Evolutionary conservation across 2,329 filamentous ascomycete genomes (phyloP).

Genomic region (Tolypocladium ophioglossoides): DNA sequence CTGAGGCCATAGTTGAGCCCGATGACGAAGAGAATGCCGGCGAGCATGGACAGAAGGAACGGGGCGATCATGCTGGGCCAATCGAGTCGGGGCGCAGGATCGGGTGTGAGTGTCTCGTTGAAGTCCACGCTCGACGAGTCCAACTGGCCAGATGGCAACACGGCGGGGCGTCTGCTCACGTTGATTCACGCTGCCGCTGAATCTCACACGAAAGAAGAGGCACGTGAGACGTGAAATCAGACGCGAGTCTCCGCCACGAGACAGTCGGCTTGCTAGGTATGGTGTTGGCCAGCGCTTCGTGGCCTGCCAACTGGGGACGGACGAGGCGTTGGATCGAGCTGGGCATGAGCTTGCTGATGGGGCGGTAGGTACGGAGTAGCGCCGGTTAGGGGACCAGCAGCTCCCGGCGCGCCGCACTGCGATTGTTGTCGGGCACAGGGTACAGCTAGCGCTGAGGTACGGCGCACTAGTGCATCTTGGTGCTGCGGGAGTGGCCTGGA

Average conservation of each 20-base stretch:
- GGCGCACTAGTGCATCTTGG: not conserved
- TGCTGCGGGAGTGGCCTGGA: too few relatives aligned
- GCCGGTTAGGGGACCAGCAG: too few relatives aligned
- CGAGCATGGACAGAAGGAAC: constrained; percentile 23
- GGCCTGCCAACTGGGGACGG: not conserved
- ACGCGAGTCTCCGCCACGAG: not conserved
- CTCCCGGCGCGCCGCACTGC: too few relatives aligned
- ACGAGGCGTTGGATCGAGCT: not conserved
- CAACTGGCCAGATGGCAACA: not conserved
- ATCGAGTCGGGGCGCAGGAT: not conserved
- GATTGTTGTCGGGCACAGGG: too few relatives aligned
- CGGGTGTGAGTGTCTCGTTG: not conserved
- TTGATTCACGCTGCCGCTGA: not conserved
- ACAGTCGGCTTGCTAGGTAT: not conserved
- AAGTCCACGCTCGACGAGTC: not conserved
- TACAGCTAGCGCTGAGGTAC: not conserved
- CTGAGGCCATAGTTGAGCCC: constrained; percentile 14
- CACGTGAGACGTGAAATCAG: not conserved
- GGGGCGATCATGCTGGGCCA: constrained; percentile 7
- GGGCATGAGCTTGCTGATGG: too few relatives aligned
- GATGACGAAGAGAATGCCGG: constrained; percentile 22
- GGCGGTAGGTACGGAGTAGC: too few relatives aligned
- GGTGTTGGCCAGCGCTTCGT: not conserved
- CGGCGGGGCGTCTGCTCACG: not conserved
- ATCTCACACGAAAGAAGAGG: not conserved